phyloP scores from a whole-genome alignment of 2,329 filamentous ascomycete genomes.

The Xylogone sp. region DNA sequence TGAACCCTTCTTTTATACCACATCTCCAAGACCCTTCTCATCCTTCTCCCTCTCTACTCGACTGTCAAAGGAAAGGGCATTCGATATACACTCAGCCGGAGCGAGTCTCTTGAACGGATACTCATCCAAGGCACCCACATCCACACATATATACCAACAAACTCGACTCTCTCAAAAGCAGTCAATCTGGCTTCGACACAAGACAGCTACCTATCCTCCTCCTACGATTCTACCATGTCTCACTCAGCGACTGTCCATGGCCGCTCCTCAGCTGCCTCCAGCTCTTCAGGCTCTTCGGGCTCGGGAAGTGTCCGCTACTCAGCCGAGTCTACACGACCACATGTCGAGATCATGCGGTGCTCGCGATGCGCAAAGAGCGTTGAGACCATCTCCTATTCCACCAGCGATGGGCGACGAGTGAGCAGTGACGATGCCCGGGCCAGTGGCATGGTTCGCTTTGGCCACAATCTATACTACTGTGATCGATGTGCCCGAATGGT shows the following conservation, averaged over 20 bases:
- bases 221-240: slow-evolving; percentile 1
- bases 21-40: too few species aligned
- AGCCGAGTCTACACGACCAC: slow-evolving; percentile 15
- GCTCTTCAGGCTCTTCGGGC: slow-evolving; percentile 11
- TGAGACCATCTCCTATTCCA: slow-evolving; percentile 47
- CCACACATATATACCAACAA: too few species aligned
- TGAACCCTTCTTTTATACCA: too few species aligned
- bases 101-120: too few species aligned
- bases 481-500: slow-evolving; percentile 59
- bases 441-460: slow-evolving; percentile 61
- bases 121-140: too few species aligned
- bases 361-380: slow-evolving; percentile 57
- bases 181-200: background rate
- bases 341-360: slow-evolving; percentile 57
- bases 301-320: slow-evolving; percentile 8
- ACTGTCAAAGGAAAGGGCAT: too few species aligned
- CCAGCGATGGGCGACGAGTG: slow-evolving; percentile 12
- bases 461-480: slow-evolving; percentile 65
- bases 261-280: slow-evolving; percentile 14
- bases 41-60: too few species aligned
- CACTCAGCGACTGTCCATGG: background rate
- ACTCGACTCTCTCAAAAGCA: too few species aligned
- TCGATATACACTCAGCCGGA: too few species aligned
- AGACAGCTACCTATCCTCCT: slow-evolving; percentile 9
- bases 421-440: slow-evolving; percentile 52